phyloP scores from a whole-genome alignment of 257 asterid species.

The Dorcoceras hygrometricum region DNA sequence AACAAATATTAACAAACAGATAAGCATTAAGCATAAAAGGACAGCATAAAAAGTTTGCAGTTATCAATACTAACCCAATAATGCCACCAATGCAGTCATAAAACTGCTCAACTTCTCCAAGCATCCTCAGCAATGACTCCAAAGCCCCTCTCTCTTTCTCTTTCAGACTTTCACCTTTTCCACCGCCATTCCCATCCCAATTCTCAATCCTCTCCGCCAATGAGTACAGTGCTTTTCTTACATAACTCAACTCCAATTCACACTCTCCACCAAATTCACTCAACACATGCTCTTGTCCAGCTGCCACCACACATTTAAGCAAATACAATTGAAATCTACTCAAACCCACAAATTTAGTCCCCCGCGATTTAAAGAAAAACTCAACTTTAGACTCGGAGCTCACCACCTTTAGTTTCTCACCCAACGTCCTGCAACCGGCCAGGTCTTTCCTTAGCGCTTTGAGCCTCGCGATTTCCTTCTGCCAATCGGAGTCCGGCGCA shows the following conservation, averaged over 20 bases:
- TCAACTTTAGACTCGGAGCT: slow-evolving; percentile 65
- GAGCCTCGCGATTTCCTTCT: slow-evolving; percentile 37
- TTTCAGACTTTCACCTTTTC: slow-evolving; percentile 28
- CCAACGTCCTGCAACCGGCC: slow-evolving; percentile 38
- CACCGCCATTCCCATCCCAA: slow-evolving; percentile 56
- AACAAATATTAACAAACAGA: background rate
- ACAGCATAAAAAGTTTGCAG: slow-evolving; percentile 7
- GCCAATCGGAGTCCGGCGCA: background rate
- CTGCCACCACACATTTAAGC: slow-evolving; percentile 82
- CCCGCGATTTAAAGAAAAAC: slow-evolving; percentile 40
- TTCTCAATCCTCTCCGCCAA: slow-evolving; percentile 86
- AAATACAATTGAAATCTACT: slow-evolving; percentile 55
- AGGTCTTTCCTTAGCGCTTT: slow-evolving; percentile 42
- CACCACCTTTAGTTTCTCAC: slow-evolving; percentile 42
- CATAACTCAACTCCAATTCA: slow-evolving; percentile 39
- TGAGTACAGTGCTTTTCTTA: slow-evolving; percentile 67
- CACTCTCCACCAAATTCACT: slow-evolving; percentile 39
- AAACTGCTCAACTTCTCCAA: slow-evolving; percentile 77
- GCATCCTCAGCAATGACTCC: slow-evolving; percentile 66
- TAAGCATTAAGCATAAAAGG: background rate
- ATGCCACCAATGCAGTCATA: slow-evolving; percentile 96
- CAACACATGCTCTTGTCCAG: slow-evolving; percentile 78
- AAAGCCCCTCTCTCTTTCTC: slow-evolving; percentile 50
- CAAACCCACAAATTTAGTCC: slow-evolving; percentile 46
- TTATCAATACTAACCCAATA: slow-evolving; percentile 65